Percentiles rank a stretch among this genome's conserved stretches.
Conservation (phyloP, 2,329 filamentous ascomycete genomes). For the Penicillium sp. region DNA sequence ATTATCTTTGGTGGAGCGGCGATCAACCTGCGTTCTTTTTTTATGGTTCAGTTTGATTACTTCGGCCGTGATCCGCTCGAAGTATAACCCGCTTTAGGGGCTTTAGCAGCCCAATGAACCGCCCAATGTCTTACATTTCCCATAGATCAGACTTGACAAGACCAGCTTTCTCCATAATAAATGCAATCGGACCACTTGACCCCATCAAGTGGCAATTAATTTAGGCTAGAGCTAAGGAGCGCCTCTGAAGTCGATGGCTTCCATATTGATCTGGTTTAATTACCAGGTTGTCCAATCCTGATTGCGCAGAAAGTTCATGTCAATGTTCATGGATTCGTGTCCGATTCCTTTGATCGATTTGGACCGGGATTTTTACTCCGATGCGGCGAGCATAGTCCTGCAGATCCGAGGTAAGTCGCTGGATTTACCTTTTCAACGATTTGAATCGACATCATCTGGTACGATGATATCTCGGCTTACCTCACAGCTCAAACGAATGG, state of each 20-base stretch:
- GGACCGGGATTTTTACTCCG: slow-evolving; percentile 9
- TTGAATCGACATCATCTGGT: neutral
- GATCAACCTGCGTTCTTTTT: slow-evolving; percentile 6
- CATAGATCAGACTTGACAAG: neutral
- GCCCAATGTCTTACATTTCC: slow-evolving; percentile 22
- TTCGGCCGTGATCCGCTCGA: slow-evolving; percentile 9
- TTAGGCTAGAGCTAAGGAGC: slow-evolving; percentile 1
- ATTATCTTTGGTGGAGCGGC: slow-evolving; percentile 6
- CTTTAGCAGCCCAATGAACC: slow-evolving; percentile 23
- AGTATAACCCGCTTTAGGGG: slow-evolving; percentile 3
- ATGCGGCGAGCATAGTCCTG: slow-evolving; percentile 36
- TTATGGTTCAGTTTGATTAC: neutral
- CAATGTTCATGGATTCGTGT: slow-evolving; percentile 6
- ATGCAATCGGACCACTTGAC: neutral
- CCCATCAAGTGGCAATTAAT: slow-evolving; percentile 8
- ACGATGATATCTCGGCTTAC: slow-evolving; percentile 29
- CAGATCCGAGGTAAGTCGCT: neutral
- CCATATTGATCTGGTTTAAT: slow-evolving; percentile 10
- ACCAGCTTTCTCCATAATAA: neutral
- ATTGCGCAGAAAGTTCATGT: slow-evolving; percentile 11
- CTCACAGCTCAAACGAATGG: slow-evolving; percentile 50
- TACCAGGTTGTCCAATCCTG: slow-evolving; percentile 9
- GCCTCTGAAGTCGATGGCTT: slow-evolving; percentile 7
- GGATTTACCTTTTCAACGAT: neutral
- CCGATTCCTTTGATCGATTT: slow-evolving; percentile 1